phyloP scores from a whole-genome alignment of 345 rosid species.

The Arabidopsis suecica region DNA sequence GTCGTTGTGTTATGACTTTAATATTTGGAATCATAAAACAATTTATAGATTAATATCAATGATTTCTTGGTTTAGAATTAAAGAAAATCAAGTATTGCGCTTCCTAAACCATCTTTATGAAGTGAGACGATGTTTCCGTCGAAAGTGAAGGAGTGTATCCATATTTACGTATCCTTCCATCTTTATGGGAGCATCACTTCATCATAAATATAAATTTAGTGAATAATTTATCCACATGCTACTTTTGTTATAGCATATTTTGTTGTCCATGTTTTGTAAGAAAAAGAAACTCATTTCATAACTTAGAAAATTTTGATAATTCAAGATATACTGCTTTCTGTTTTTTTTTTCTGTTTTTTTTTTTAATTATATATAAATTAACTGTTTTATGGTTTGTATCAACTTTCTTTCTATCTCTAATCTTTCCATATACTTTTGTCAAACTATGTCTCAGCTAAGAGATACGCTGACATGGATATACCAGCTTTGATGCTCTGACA shows the following conservation, averaged over 20 bases:
- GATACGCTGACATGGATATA: neutral
- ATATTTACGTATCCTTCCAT: neutral
- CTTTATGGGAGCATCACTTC: slow-evolving; percentile 19
- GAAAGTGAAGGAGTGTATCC: neutral
- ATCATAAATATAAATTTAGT: neutral
- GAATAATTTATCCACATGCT: neutral
- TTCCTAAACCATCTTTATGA: neutral
- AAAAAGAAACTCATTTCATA: no score
- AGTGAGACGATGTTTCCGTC: neutral
- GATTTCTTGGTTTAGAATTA: neutral
- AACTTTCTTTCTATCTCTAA: no score
- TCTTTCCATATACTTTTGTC: no score
- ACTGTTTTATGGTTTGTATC: no score
- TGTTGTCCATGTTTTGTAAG: neutral
- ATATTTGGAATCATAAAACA: slow-evolving; percentile 27
- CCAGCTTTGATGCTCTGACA: neutral
- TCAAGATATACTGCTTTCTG: no score
- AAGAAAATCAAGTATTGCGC: neutral
- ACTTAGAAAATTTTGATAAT: no score
- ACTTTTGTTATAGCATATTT: neutral
- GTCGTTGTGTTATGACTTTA: slow-evolving; percentile 14
- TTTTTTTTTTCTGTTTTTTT: no score
- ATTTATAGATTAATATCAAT: neutral
- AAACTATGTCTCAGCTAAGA: neutral
- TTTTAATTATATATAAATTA: no score